Base-by-base conservation (phyloP, 1,284 basidiomycete species). In the Coriolopsis trogii region DNA sequence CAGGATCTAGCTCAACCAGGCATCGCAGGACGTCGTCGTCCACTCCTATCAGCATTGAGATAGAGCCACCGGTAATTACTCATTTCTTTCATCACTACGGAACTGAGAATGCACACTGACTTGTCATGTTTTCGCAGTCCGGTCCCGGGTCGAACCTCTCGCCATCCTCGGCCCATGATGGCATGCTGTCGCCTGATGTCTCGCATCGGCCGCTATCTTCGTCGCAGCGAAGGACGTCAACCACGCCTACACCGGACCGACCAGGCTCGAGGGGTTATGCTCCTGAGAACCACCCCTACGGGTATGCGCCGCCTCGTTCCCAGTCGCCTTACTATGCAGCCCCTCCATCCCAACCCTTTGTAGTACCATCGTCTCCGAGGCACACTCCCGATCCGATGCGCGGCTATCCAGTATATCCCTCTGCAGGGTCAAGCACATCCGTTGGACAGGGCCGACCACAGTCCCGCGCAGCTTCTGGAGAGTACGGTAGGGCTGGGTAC, bases 11-110 rank as follows among this genome's bases (percentile, higher is more conserved):
- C 34, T 21, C 51, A 6, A 41, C 34, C 20, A 47, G 42, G 36
- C 54, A 37, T 20, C 41, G 52, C 18, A 46, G 41, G 18, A 58
- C 56, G 8, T 39, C 51, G 25, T 58, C 55, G 8, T 62, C 61
- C 7, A 55, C 51, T 26, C 55, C 45, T 15, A 49, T 63, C 20
- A 51, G 48, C 25, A 63, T 67, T 34, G 34, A 48, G 7, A 56
- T 67, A 31, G 59, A 62, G 30, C 61, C 65, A 34, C 65, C 65
- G 21, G 65, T 65, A 43, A 40, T 64, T 61, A 4, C 20, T 18
- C 37, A 25, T 29, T 13, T 8, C 10, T 21, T 15, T 4, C 31
- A 36, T 44, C 29, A 13, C 16, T 33, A 16, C 15, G 7, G n/a
- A 41, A 15, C 28, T 16, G 30, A 9, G 5, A 18, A 15, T 23